Evolutionary conservation across 2,329 filamentous ascomycete genomes (phyloP), one percentile per base, ranked within the genome.

Genomic region (Penicillium sp.): DNA sequence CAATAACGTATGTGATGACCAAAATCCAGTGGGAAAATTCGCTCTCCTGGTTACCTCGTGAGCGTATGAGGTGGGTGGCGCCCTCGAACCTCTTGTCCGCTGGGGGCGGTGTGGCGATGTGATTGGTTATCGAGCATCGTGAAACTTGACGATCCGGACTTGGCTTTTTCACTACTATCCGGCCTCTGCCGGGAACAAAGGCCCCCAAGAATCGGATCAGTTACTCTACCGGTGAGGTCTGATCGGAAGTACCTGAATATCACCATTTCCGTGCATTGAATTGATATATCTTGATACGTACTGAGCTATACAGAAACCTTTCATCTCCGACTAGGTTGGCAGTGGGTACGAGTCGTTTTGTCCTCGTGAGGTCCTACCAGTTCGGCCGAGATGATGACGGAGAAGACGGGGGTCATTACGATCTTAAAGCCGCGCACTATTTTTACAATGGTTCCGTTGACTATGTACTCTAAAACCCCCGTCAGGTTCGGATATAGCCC

Each of bases 41-140:
- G n/a, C 29, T 29, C 2, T 29, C 29, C 29, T 5, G 29, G 14
- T 6, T 15, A 31, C 46, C 55, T 51, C 54, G 49, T 42, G 46
- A 55, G 47, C 55, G 56, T 64, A 69, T 69, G 67, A 69, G 63
- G 65, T 68, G 61, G 54, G 67, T 69, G 67, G 67, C 65, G 66
- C 53, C 49, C 54, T 29, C 48, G 53, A 65, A 63, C 55, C 60
- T 61, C 60, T 65, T 49, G 15, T 56, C 54, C 51, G 37, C 55
- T 62, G 46, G 53, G 51, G 53, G 33, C 44, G 55, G 44, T 57
- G 45, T 51, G 53, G 40, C 33, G n/a, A 42, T 53, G 40, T 65
- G 62, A 61, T 67, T 70, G 66, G 60, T 55, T 55, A 48, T 54
- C 48, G 46, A 40, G 43, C 35, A 55, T 57, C 37, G 60, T 67